Conservation (phyloP, 2,329 filamentous ascomycete species). For the Penicillium olsonii region DNA sequence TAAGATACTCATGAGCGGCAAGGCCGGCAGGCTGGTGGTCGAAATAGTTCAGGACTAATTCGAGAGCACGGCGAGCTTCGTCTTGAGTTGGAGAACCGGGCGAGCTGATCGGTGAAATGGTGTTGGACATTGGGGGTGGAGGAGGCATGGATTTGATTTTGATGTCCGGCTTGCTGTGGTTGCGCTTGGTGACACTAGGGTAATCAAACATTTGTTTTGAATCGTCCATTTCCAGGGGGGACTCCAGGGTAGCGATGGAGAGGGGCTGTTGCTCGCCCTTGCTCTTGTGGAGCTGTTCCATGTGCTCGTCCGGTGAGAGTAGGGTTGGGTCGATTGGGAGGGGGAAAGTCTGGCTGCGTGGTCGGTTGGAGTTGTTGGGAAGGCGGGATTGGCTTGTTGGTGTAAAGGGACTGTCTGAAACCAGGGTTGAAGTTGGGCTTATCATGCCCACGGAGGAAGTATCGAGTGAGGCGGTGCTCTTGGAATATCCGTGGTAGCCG, state of each 20-base stretch:
- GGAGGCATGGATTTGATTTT: conserved; percentile 45
- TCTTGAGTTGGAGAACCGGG: conserved; percentile 75
- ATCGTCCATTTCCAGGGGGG: conserved; percentile 51
- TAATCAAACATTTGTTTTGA: conserved; percentile 31
- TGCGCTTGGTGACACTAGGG: conserved; percentile 43
- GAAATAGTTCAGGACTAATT: conserved; percentile 80
- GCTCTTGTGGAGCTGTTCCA: conserved; percentile 60
- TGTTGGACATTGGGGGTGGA: conserved; percentile 42
- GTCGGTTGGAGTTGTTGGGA: conserved; percentile 65
- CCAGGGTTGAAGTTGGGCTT: conserved; percentile 75
- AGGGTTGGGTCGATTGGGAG: conserved; percentile 55
- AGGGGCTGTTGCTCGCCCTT: conserved; percentile 41
- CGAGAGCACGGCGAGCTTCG: conserved; percentile 78
- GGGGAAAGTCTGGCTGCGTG: conserved; percentile 86
- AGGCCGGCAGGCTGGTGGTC: conserved; percentile 69
- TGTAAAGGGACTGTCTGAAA: conserved; percentile 74
- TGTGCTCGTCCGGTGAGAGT: conserved; percentile 50
- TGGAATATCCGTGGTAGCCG: conserved; percentile 66
- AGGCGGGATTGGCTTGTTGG: conserved; percentile 54
- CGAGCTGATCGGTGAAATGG: conserved; percentile 55
- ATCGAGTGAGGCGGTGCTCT: conserved; percentile 66
- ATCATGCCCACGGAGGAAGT: conserved; percentile 69
- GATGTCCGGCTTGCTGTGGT: conserved; percentile 48
- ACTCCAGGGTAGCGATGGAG: conserved; percentile 50
- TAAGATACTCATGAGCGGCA: conserved; percentile 76